Evolutionary conservation across 2,329 filamentous ascomycete genomes (phyloP).

Genomic region (Exophiala bonariae): DNA sequence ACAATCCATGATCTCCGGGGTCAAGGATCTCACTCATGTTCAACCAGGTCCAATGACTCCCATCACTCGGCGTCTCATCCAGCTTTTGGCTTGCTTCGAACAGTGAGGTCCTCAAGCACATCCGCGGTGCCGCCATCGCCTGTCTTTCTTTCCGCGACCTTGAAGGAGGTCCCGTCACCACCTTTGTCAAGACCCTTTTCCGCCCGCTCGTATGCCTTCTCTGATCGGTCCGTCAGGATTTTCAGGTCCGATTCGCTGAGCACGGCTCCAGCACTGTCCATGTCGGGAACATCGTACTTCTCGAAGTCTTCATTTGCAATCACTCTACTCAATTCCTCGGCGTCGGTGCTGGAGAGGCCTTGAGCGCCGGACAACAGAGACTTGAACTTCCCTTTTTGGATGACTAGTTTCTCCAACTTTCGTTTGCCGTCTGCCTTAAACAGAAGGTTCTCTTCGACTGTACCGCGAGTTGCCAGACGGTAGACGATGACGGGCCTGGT

Average conservation of each 20-base stretch:
- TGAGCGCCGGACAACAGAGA: slow-evolving; percentile 61
- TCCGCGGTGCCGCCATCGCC: slow-evolving; percentile 37
- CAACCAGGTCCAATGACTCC: too few relatives aligned
- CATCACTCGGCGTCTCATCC: too few relatives aligned
- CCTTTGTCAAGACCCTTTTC: slow-evolving; percentile 76
- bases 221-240: slow-evolving; percentile 73
- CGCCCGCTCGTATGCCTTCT: slow-evolving; percentile 68
- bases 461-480: slow-evolving; percentile 87
- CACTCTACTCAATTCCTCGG: slow-evolving; percentile 22
- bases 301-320: slow-evolving; percentile 59
- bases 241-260: slow-evolving; percentile 75
- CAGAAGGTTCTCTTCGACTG: slow-evolving; percentile 84
- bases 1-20: too few relatives aligned
- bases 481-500: slow-evolving; percentile 90
- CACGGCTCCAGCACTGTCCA: slow-evolving; percentile 46
- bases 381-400: slow-evolving; percentile 85
- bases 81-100: slow-evolving; percentile 13
- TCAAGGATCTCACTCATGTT: too few relatives aligned
- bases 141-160: slow-evolving; percentile 76
- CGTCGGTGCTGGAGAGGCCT: slow-evolving; percentile 32
- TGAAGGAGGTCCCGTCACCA: slow-evolving; percentile 59
- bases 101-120: slow-evolving; percentile 27
- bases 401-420: slow-evolving; percentile 88
- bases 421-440: slow-evolving; percentile 89
- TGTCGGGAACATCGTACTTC: slow-evolving; percentile 54